Evolutionary conservation across 225 moss, liverwort and hornwort genomes (phyloP).

Genomic region (Straminergon stramineum): DNA sequence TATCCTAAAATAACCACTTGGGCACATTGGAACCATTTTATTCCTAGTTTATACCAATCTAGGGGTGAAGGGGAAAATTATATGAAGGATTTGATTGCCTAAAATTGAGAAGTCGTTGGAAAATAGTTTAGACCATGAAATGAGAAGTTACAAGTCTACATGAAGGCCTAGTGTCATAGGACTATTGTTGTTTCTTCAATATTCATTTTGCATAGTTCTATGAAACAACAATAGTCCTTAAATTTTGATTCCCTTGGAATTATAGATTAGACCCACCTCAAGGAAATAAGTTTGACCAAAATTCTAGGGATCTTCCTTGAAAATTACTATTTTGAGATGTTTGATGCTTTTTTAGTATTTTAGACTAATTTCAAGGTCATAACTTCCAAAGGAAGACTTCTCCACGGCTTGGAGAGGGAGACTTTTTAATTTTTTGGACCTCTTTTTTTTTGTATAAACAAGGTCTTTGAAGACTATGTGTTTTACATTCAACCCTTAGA

Average conservation of each 20-base stretch:
- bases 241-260: not conserved
- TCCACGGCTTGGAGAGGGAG: not conserved
- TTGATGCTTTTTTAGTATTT: not conserved
- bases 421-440: not conserved
- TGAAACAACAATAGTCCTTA: not conserved
- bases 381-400: not conserved
- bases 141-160: not conserved
- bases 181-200: too few relatives aligned
- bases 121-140: not conserved
- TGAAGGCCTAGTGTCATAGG: not conserved
- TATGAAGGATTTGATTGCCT: not conserved
- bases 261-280: not conserved
- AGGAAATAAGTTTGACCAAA: not conserved
- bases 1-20: not conserved
- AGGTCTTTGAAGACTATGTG: accelerated
- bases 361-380: not conserved
- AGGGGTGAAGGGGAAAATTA: too few relatives aligned
- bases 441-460: not conserved
- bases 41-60: too few relatives aligned
- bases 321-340: not conserved
- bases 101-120: not conserved
- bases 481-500: not conserved
- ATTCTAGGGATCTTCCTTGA: not conserved
- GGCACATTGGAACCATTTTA: not conserved
- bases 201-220: too few relatives aligned